These are phyloP conservation scores for Fusarium multiceps DNA, from an alignment of 2,329 filamentous ascomycete genomes.

Conservation along the genomic window DNA sequence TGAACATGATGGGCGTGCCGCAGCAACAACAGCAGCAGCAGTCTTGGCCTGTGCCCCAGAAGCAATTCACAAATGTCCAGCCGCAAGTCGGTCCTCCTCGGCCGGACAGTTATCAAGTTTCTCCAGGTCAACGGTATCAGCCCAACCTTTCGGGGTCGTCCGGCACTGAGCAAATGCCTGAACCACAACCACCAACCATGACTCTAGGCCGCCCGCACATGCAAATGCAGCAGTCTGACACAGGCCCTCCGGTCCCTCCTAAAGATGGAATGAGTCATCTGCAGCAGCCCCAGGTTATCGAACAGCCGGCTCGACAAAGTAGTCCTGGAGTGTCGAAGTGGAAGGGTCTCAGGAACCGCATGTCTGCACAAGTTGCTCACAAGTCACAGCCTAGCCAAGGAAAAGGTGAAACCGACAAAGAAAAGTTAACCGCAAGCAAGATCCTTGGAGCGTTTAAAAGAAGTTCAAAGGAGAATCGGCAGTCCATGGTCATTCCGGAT, in stretches of 20 bases:
- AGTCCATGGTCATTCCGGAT: constrained; percentile 29
- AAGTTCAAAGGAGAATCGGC: constrained; percentile 46
- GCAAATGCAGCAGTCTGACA: constrained; percentile 29
- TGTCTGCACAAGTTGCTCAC: constrained; percentile 48
- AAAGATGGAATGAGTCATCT: constrained; percentile 19
- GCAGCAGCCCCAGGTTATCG: constrained; percentile 16
- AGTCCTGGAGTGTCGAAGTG: constrained; percentile 46
- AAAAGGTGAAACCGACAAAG: constrained; percentile 34
- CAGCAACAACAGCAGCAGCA: constrained; percentile 30
- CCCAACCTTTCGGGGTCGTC: constrained; percentile 11
- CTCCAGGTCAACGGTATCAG: constrained; percentile 27
- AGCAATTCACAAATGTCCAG: constrained; percentile 6
- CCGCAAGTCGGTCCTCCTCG: background rate
- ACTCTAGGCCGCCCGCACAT: constrained; percentile 23
- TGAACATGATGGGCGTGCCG: constrained; percentile 22
- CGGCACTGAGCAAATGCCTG: constrained; percentile 20
- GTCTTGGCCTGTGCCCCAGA: constrained; percentile 14
- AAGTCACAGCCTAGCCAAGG: constrained; percentile 31
- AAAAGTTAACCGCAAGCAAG: constrained; percentile 44
- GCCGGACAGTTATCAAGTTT: constrained; percentile 24
- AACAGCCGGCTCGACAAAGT: constrained; percentile 30
- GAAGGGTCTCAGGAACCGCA: constrained; percentile 50
- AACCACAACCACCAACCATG: constrained; percentile 24
- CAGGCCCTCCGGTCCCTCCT: constrained; percentile 23
- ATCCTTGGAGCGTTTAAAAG: constrained; percentile 50